Evolutionary conservation across 1,139 yeast species (phyloP), one percentile per base, ranked within the genome.

Genomic region (Protomyces inouyei): DNA sequence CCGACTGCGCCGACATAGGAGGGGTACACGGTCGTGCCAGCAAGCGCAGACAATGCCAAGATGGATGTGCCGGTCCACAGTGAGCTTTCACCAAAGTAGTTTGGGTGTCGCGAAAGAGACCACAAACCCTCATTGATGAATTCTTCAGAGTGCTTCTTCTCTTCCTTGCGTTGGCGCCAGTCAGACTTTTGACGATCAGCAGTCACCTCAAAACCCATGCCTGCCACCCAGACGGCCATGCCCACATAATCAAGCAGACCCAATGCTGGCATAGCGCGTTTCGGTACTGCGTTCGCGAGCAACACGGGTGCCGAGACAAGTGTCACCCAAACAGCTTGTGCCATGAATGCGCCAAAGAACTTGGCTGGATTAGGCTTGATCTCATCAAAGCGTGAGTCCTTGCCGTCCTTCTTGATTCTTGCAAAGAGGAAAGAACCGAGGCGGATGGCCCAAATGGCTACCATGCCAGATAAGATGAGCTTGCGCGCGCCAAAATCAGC

Each of bases 251-350:
- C 64, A 4, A 54, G 48, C 10, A 60, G 16, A 2, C 64, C 64
- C 38, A 60, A 9, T 2, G 64, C 59, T 10, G 60, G 60, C 25
- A 60, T 38, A 8, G 60, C 40, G 9, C 53, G 36, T 16, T 36
- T 48, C 2, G 64, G 64, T 4, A 55, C 51, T 9, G 64, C 64
- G 45, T 60, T 60, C 51, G 54, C 64, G 9, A 57, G 53, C 48
- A 54, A 38, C 6, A 60, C 64, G 2, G 64, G 64, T 8, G 51
- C 60, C 3, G 60, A 56, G n/a, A 60, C 64, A 14, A 60, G 52
- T 18, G 64, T n/a, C n/a, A 60, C 60, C 64, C 64, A 60, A 12
- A 56, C 51, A 9, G 64, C 64, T 40, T 60, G 64, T 8, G 60
- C 64, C 59, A 60, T 55, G 60, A 54, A 60, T 2, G 64, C 64